Evolutionary conservation across 2,329 filamentous ascomycete genomes (phyloP).

Genomic region (Xylaria sp.): DNA sequence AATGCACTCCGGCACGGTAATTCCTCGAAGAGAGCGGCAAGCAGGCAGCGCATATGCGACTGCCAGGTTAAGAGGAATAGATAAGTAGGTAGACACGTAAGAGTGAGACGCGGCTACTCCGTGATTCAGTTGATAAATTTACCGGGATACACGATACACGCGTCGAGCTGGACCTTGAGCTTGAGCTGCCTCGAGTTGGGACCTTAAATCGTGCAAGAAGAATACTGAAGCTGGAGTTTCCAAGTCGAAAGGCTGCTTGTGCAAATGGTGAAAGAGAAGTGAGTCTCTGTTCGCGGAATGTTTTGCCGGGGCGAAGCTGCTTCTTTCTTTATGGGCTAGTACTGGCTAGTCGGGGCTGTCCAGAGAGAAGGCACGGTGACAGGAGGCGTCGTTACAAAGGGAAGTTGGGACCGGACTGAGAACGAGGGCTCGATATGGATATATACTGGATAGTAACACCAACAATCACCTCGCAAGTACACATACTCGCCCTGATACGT

Average conservation of each 20-base stretch:
- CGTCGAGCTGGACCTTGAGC: no score
- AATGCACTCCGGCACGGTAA: conserved; percentile 2
- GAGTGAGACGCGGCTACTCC: background rate
- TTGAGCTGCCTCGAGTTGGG: background rate
- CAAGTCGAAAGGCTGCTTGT: background rate
- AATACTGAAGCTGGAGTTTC: background rate
- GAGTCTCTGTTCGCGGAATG: background rate
- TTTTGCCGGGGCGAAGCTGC: background rate
- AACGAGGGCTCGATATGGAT: background rate
- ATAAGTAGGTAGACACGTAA: background rate
- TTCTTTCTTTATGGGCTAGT: background rate
- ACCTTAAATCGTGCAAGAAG: background rate
- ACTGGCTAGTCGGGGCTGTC: background rate
- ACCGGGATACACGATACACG: background rate
- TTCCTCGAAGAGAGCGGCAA: conserved; percentile 3
- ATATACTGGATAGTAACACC: background rate
- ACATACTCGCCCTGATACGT: background rate
- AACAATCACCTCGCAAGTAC: background rate
- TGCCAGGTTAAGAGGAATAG: conserved; percentile 11
- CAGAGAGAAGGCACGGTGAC: background rate
- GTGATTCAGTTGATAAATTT: conserved; percentile 3
- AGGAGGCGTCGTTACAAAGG: background rate
- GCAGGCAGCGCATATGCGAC: conserved; percentile 20
- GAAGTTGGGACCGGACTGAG: background rate
- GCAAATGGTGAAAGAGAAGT: background rate